Evolutionary conservation across 139 green algal species (phyloP).

Genomic region (Chlorella sp.): DNA sequence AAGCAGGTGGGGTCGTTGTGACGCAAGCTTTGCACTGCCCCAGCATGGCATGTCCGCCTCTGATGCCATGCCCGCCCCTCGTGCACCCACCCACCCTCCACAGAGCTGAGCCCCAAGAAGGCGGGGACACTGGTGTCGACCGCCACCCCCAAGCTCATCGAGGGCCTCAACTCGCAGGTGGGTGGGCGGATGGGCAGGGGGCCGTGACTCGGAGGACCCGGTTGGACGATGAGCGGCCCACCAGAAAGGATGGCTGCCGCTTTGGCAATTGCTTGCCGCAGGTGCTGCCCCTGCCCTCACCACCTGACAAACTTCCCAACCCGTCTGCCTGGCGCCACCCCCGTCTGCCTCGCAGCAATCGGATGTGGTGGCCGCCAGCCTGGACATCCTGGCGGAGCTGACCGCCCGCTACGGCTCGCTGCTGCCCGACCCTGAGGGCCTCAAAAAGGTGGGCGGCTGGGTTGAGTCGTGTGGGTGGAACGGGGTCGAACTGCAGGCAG

Average conservation of each 20-base stretch:
- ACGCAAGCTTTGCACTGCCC: too few species aligned
- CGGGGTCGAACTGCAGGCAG: too few species aligned
- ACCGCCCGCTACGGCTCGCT: slow-evolving; percentile 15
- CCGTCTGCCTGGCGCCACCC: background rate
- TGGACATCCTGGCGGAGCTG: slow-evolving; percentile 41
- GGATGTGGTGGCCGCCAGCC: slow-evolving; percentile 1
- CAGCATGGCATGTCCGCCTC: background rate
- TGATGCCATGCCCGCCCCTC: background rate
- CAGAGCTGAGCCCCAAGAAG: slow-evolving; percentile 28
- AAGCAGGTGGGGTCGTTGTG: too few species aligned
- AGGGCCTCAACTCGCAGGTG: slow-evolving; percentile 46
- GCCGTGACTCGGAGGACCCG: too few species aligned
- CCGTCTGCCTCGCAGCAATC: background rate
- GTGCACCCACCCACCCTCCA: background rate
- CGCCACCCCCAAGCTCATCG: slow-evolving; percentile 37
- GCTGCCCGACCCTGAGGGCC: slow-evolving; percentile 43
- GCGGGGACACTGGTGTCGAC: slow-evolving; percentile 15
- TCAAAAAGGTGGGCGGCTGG: slow-evolving; percentile 41
- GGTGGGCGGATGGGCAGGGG: too few species aligned
- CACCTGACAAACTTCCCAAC: background rate
- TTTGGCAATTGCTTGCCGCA: background rate
- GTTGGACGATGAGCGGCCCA: too few species aligned
- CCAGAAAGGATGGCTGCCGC: too few species aligned
- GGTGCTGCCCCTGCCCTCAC: background rate
- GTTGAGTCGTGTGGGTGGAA: too few species aligned